Evolutionary conservation across 768 basidiomycete genomes (phyloP).

Genomic region (Tulasnella sp.): DNA sequence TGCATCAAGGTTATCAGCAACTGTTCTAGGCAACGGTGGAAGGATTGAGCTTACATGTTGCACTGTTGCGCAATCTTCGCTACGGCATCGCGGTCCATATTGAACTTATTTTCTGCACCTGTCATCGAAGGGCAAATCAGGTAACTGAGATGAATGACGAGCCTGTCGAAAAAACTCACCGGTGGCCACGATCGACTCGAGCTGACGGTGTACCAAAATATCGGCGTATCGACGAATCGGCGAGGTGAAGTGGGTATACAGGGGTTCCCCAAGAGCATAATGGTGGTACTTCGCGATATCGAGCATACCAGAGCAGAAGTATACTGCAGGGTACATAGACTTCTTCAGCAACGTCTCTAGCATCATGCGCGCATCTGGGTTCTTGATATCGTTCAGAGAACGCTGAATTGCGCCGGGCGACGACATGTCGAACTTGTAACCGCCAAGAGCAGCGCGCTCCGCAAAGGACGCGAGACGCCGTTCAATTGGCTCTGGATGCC

Average conservation of each 20-base stretch:
- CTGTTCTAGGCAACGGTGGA: not conserved
- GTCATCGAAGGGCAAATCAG: not conserved
- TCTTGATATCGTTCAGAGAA: constrained; percentile 63
- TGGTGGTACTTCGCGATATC: constrained; percentile 97
- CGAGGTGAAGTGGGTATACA: constrained; percentile 90
- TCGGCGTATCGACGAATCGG: constrained; percentile 93
- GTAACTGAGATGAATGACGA: too few species aligned
- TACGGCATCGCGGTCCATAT: constrained; percentile 95
- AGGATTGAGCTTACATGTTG: constrained; percentile 59
- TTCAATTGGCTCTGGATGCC: constrained; percentile 88
- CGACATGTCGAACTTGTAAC: constrained; percentile 69
- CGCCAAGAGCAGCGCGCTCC: constrained; percentile 74
- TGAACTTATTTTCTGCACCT: constrained; percentile 75
- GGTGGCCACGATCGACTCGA: constrained; percentile 75
- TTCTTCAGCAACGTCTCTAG: constrained; percentile 78
- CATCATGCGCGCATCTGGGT: constrained; percentile 65
- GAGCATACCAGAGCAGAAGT: constrained; percentile 98
- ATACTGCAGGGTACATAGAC: constrained; percentile 91
- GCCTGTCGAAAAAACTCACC: too few species aligned
- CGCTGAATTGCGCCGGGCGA: constrained; percentile 74
- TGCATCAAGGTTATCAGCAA: not conserved
- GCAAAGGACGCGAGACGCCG: constrained; percentile 72
- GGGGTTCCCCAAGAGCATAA: constrained; percentile 78
- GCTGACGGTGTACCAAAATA: constrained; percentile 88
- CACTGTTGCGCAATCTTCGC: constrained; percentile 97